Evolutionary conservation across 108 stramenopile species (phyloP).

Genomic region (Nitzschia inconspicua): DNA sequence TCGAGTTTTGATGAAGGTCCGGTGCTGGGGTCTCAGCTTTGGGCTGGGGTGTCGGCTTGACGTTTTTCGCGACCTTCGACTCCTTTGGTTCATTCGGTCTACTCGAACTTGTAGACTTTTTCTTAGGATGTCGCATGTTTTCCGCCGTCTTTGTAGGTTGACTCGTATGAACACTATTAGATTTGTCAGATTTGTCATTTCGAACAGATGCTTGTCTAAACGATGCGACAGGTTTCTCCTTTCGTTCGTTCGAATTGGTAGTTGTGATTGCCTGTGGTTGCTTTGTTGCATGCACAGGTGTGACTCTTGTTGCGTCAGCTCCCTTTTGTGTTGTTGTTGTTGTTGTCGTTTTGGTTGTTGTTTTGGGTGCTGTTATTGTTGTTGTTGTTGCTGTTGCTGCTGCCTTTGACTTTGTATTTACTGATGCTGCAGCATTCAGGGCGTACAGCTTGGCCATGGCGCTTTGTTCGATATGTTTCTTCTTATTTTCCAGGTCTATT

Average conservation of each 20-base stretch:
- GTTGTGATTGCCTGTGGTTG: not conserved
- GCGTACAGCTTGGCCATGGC: conserved; percentile 29
- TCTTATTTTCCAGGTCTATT: not conserved
- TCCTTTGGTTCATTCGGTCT: too few relatives aligned
- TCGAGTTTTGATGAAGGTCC: too few relatives aligned
- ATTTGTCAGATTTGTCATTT: too few relatives aligned
- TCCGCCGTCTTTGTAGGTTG: too few relatives aligned
- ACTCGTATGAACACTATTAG: too few relatives aligned
- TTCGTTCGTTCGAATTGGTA: not conserved
- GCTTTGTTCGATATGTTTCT: conserved; percentile 16
- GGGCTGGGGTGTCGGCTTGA: too few relatives aligned
- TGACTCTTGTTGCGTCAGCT: not conserved
- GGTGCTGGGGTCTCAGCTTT: too few relatives aligned
- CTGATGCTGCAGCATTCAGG: conserved; percentile 8
- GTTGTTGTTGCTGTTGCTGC: not conserved
- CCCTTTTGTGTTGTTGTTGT: not conserved
- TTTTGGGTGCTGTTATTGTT: not conserved
- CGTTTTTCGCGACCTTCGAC: too few relatives aligned
- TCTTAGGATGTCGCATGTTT: too few relatives aligned
- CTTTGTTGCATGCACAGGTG: not conserved
- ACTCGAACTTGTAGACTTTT: too few relatives aligned
- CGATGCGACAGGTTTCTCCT: not conserved
- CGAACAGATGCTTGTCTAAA: too few relatives aligned
- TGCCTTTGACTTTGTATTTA: not conserved
- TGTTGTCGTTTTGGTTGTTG: not conserved